Percentiles rank a stretch among this genome's conserved stretches.
phyloP scores from a whole-genome alignment of 2,329 filamentous ascomycete species.

The Trichoderma cornu-damae region DNA sequence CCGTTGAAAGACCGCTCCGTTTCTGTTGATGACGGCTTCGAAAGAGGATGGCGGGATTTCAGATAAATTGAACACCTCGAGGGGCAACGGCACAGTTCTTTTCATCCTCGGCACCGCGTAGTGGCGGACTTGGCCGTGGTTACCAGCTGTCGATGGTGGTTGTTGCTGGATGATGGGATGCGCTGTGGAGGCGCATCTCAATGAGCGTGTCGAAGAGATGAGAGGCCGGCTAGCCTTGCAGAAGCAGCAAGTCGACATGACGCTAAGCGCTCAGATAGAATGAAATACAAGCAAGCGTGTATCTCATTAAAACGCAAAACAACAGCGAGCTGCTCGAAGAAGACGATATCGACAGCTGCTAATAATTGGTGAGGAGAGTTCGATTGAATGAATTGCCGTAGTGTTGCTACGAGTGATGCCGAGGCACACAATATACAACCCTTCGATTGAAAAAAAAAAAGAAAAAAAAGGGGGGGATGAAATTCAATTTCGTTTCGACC shows the following conservation, averaged over 20 bases:
- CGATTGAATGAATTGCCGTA: neutral
- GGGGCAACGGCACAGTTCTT: neutral
- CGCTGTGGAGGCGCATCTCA: neutral
- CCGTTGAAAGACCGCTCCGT: conserved; percentile 19
- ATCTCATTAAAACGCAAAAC: neutral
- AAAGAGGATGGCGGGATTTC: conserved; percentile 25
- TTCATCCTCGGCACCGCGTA: conserved; percentile 14
- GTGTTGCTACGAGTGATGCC: too few species aligned
- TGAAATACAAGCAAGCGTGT: neutral
- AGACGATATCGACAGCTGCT: neutral
- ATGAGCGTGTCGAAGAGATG: neutral
- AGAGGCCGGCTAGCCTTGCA: neutral
- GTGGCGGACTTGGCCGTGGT: neutral
- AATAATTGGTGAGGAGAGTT: neutral
- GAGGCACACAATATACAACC: neutral
- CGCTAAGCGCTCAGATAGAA: neutral
- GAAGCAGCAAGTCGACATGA: neutral
- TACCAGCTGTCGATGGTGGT: neutral
- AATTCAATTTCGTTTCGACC: neutral
- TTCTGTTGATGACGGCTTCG: conserved; percentile 20
- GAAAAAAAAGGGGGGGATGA: too few species aligned
- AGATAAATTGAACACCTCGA: conserved; percentile 24
- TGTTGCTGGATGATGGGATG: neutral
- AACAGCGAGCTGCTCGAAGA: neutral
- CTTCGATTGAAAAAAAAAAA: too few species aligned